Evolutionary conservation across 371 early-diverging fungal genomes (phyloP).

Genomic region (Mortierella sp.): DNA sequence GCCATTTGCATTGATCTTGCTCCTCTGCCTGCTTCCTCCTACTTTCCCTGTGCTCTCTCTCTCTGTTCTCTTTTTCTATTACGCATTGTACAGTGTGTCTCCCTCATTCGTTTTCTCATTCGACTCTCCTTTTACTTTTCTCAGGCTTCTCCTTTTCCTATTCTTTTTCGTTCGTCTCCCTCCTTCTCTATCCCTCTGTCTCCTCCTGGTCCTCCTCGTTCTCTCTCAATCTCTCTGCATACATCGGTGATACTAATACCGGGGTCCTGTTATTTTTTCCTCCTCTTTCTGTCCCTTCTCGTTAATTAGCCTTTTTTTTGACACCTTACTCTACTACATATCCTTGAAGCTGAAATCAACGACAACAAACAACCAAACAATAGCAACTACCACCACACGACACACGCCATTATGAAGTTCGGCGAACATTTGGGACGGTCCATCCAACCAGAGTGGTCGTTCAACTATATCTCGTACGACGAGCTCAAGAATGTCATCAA

Average conservation of each 20-base stretch:
- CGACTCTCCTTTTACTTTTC: no score
- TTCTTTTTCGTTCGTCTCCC: not conserved
- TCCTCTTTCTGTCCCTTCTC: not conserved
- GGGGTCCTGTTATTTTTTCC: not conserved
- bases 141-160: no score
- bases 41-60: no score
- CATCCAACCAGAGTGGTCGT: constrained; percentile 87
- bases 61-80: no score
- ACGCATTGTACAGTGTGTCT: no score
- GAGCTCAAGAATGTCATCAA: constrained; percentile 87
- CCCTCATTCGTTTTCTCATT: no score
- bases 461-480: constrained; percentile 91
- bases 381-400: not conserved
- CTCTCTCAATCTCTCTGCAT: not conserved
- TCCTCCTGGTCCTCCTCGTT: not conserved
- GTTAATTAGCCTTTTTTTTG: not conserved
- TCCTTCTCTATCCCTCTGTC: not conserved
- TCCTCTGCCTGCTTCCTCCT: no score
- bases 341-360: not conserved
- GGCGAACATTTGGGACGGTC: constrained; percentile 84
- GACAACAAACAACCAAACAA: not conserved
- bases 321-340: not conserved
- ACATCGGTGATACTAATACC: not conserved
- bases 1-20: no score
- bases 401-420: constrained; percentile 83